A percentile compares a stretch with the other conserved stretches of the same genome.
Evolutionary conservation across 495 filamentous ascomycete genomes (phyloP).

Genomic region (Tetracladium setigerum): DNA sequence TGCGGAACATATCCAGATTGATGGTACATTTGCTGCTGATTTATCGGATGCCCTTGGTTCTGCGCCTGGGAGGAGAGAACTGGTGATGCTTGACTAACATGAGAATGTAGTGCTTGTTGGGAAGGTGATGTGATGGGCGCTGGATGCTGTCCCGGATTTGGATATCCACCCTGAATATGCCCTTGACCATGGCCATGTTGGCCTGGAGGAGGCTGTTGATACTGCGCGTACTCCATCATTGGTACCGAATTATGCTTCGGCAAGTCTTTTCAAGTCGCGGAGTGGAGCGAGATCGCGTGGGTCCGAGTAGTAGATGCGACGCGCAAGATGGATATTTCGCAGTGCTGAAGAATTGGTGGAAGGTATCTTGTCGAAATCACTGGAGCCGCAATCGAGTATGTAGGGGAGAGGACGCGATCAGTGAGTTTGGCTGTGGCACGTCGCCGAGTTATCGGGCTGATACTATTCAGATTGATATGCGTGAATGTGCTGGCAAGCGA

Average conservation of each 20-base stretch:
- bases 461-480: slow-evolving; percentile 48
- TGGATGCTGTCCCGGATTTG: slow-evolving; percentile 35
- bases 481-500: slow-evolving; percentile 51
- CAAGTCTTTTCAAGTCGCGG: no score
- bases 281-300: no score
- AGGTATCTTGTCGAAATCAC: no score
- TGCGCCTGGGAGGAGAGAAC: slow-evolving; percentile 55
- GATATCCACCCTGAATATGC: slow-evolving; percentile 41
- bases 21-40: slow-evolving; percentile 44
- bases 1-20: slow-evolving; percentile 49
- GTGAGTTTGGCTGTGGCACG: neutral
- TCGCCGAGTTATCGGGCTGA: neutral
- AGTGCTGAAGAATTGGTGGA: no score
- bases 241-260: slow-evolving; percentile 21
- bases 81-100: slow-evolving; percentile 49
- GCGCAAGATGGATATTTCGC: no score
- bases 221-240: slow-evolving; percentile 67
- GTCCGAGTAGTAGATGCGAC: no score
- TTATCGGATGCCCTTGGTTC: slow-evolving; percentile 46
- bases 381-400: no score
- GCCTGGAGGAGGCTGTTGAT: slow-evolving; percentile 47
- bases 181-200: slow-evolving; percentile 46
- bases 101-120: slow-evolving; percentile 44
- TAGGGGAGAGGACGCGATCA: neutral
- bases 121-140: slow-evolving; percentile 50